These are phyloP conservation scores for Conticribra weissflogii DNA, from an alignment of 108 stramenopile species.

Conservation along the genomic window DNA sequence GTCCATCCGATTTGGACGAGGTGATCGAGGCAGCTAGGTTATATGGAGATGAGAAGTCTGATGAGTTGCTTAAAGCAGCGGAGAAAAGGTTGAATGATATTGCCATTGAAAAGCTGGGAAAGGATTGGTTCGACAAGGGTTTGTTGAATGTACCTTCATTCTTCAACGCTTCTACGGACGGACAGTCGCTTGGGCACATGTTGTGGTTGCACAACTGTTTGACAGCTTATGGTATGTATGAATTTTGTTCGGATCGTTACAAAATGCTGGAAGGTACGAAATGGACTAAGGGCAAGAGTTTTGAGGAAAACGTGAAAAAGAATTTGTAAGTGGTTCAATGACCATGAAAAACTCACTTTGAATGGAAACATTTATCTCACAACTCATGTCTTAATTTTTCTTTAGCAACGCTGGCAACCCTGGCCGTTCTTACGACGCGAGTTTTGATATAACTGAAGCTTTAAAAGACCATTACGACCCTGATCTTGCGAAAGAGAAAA, in stretches of 20 bases:
- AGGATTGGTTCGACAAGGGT: slow-evolving; percentile 64
- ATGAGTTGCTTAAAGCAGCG: slow-evolving; percentile 33
- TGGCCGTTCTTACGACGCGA: slow-evolving; percentile 52
- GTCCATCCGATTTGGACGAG: slow-evolving; percentile 80
- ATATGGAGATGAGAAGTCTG: slow-evolving; percentile 33
- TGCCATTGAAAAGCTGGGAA: slow-evolving; percentile 48
- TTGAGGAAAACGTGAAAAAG: slow-evolving; percentile 49
- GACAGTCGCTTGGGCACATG: slow-evolving; percentile 57
- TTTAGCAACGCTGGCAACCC: slow-evolving; percentile 41
- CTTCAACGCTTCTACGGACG: slow-evolving; percentile 37
- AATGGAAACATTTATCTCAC: too few relatives aligned
- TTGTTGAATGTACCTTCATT: slow-evolving; percentile 55
- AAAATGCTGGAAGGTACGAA: slow-evolving; percentile 11
- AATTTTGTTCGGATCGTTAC: slow-evolving; percentile 56
- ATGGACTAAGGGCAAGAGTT: slow-evolving; percentile 52
- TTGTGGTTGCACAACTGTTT: slow-evolving; percentile 60
- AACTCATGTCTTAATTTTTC: neutral
- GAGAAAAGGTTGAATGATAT: slow-evolving; percentile 31
- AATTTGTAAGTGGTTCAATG: slow-evolving; percentile 38
- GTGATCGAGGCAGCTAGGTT: slow-evolving; percentile 65
- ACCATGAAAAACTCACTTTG: too few relatives aligned
- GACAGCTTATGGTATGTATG: slow-evolving; percentile 62
- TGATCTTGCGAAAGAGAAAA: slow-evolving; percentile 31
- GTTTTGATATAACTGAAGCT: slow-evolving; percentile 41
- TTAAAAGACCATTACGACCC: slow-evolving; percentile 60